Percentiles rank a stretch among this genome's conserved stretches.
Conservation (phyloP, 2,329 filamentous ascomycete species). For the Monilinia polystroma region DNA sequence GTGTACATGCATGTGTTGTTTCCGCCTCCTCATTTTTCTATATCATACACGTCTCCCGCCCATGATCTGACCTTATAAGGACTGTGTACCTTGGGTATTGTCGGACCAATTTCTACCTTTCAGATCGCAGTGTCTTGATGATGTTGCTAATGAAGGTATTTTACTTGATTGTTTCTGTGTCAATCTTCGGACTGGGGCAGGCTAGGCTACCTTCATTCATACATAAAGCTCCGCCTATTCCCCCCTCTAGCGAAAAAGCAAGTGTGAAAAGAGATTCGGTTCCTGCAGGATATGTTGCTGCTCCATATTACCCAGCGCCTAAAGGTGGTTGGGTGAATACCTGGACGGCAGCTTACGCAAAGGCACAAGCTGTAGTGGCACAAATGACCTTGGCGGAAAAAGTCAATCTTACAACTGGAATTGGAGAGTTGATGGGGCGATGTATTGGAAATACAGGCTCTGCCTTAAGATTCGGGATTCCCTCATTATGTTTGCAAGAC, state of each 20-base stretch:
- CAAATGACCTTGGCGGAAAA: conserved; percentile 81
- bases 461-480: conserved; percentile 67
- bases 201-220: conserved; percentile 13
- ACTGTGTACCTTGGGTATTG: neutral
- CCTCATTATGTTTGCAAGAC: conserved; percentile 70
- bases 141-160: conserved; percentile 14
- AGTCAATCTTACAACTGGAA: conserved; percentile 72
- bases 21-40: neutral
- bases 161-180: conserved; percentile 15
- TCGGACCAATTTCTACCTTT: neutral
- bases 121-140: neutral
- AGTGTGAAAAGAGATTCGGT: conserved; percentile 19
- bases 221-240: conserved; percentile 6
- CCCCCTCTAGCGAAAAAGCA: neutral
- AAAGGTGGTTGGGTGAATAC: conserved; percentile 54
- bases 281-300: conserved; percentile 35
- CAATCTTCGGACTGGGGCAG: conserved; percentile 6
- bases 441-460: conserved; percentile 79
- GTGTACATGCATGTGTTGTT: neutral
- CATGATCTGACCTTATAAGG: neutral
- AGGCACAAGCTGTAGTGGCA: conserved; percentile 65
- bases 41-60: conserved; percentile 4
- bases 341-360: conserved; percentile 69
- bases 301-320: conserved; percentile 39
- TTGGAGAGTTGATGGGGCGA: conserved; percentile 66